phyloP scores from a whole-genome alignment of 129 eudicot genomes.

The Flaveria ramosissima region DNA sequence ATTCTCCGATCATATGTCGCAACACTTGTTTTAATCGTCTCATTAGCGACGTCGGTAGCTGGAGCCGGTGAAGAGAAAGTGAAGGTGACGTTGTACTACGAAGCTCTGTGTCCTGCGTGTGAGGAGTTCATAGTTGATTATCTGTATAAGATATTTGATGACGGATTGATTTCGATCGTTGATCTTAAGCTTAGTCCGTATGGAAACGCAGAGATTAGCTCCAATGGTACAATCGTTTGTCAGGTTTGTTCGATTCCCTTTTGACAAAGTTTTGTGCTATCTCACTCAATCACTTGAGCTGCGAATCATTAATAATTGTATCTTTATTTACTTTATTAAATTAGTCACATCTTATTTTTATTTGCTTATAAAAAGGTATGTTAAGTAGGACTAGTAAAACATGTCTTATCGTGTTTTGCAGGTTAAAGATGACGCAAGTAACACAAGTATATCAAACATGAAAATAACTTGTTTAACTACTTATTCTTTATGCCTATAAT shows the following conservation, averaged over 20 bases:
- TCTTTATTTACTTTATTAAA: no score
- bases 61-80: conserved; percentile 39
- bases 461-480: no score
- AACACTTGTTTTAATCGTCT: background rate
- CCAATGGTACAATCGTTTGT: conserved; percentile 61
- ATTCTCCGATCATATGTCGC: conserved; percentile 7
- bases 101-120: conserved; percentile 66
- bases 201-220: conserved; percentile 60
- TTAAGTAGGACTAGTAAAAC: no score
- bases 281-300: no score
- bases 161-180: conserved; percentile 47
- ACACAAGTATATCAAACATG: no score
- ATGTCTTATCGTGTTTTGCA: no score
- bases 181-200: conserved; percentile 70
- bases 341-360: no score
- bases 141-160: conserved; percentile 50
- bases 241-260: conserved; percentile 45
- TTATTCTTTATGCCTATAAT: no score
- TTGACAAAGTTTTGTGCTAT: no score
- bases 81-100: conserved; percentile 56
- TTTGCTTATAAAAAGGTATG: no score
- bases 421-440: no score
- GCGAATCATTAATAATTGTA: no score
- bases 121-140: conserved; percentile 55
- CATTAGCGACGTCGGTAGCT: background rate